Base-by-base conservation (phyloP, 176 grass and related monocot species). In the Neostapfia colusana region DNA sequence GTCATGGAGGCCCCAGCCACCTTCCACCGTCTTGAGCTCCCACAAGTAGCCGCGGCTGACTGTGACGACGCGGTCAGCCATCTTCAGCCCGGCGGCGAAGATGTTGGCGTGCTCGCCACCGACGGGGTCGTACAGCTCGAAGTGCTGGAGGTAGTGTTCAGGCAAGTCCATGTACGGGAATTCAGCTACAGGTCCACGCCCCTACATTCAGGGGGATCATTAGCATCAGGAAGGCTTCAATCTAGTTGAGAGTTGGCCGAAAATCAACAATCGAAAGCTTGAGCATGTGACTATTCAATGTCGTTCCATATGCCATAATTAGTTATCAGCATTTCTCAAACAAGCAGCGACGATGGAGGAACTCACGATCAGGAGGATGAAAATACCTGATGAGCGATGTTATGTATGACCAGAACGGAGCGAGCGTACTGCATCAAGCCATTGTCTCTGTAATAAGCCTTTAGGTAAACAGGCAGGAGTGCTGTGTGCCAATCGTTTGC, bases 401-500 rank as follows among this genome's bases (percentile, higher is more conserved):
- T 98, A 79, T 98, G 95, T 83, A 98, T 90, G 80, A 94, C 91
- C 14, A 98, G 73, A 82, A 94, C 77, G 18, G 89, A 98, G 65
- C 95, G 89, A 69, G 85, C 51, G 64, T 88, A 98, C 69, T 86
- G 85, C 95, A 94, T 98, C 70, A 74, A 57, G 36, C 91, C 95
- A 74, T 92, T 73, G 82, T 98, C 91, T 79, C 95, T 90, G 80
- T 98, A 94, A 73, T 92, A 92, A 77, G 91, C 91, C 46, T 94
- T 98, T 40, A 98, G 87, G 85, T 98, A 94, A 54, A 98, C 91
- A 13, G 95, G 95, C 12, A 94, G 57, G 17, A 98, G 82, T 67
- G 95, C 95, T 23, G 95, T 92, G 83, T 98, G 95, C 95, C 95
- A 98, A 41, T 98, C 95, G 67, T 94, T 98, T 40, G 95, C 91